Conservation (phyloP, 2,329 filamentous ascomycete genomes). For the Fusarium burgessii region DNA sequence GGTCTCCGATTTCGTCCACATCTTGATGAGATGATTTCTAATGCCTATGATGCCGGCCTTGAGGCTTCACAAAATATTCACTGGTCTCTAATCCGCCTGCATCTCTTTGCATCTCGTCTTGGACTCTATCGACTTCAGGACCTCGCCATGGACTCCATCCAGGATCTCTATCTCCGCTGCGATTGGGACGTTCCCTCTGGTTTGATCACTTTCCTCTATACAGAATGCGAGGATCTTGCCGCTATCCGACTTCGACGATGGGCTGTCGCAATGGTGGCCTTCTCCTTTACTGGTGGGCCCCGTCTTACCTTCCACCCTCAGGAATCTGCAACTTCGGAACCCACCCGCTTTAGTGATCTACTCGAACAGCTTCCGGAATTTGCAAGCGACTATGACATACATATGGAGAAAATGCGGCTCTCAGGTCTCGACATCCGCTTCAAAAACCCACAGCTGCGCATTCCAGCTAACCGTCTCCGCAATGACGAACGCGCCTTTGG, state of each 20-base stretch:
- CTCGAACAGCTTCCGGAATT: slow-evolving; percentile 61
- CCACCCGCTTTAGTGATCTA: slow-evolving; percentile 56
- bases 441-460: slow-evolving; percentile 71
- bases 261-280: slow-evolving; percentile 72
- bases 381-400: slow-evolving; percentile 62
- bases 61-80: slow-evolving; percentile 58
- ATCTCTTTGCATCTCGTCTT: slow-evolving; percentile 67
- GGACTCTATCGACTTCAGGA: slow-evolving; percentile 65
- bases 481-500: slow-evolving; percentile 70
- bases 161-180: slow-evolving; percentile 68
- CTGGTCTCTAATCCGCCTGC: slow-evolving; percentile 67
- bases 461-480: slow-evolving; percentile 66
- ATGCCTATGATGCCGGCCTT: slow-evolving; percentile 47
- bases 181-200: slow-evolving; percentile 68
- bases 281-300: slow-evolving; percentile 58
- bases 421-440: slow-evolving; percentile 64
- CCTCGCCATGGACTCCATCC: slow-evolving; percentile 67
- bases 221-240: slow-evolving; percentile 62
- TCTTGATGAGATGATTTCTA: slow-evolving; percentile 56
- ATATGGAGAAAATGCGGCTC: slow-evolving; percentile 64
- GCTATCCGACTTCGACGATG: slow-evolving; percentile 67
- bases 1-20: slow-evolving; percentile 56
- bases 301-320: slow-evolving; percentile 48
- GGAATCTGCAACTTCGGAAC: slow-evolving; percentile 46
- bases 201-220: slow-evolving; percentile 66